These are phyloP conservation scores for Agaricales sp. DNA, from an alignment of 1,284 basidiomycete genomes.

Conservation along the genomic window DNA sequence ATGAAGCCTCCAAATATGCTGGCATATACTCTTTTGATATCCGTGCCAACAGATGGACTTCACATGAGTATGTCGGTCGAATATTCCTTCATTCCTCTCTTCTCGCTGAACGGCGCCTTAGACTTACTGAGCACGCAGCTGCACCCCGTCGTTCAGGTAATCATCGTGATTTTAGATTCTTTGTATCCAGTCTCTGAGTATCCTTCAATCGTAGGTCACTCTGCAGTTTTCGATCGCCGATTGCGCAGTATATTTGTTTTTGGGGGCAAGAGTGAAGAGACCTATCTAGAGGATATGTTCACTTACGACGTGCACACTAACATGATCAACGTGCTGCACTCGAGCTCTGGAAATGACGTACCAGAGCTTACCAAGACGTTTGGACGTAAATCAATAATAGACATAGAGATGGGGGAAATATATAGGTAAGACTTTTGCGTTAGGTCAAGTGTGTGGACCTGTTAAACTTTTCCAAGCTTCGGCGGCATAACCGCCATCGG, in stretches of 20 bases:
- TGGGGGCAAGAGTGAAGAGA: conserved; percentile 57
- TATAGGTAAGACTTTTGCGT: conserved; percentile 46
- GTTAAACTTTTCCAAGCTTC: conserved; percentile 28
- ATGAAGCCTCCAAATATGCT: conserved; percentile 47
- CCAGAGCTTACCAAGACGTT: conserved; percentile 53
- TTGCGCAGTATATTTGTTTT: conserved; percentile 56
- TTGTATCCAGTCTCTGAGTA: neutral
- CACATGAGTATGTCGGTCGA: conserved; percentile 41
- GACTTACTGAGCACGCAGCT: conserved; percentile 15
- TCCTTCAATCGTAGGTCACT: conserved; percentile 40
- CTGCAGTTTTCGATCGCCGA: conserved; percentile 61
- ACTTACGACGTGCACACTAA: conserved; percentile 52
- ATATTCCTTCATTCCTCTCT: conserved; percentile 4
- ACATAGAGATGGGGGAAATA: conserved; percentile 50
- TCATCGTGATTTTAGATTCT: conserved; percentile 12
- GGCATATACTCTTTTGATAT: conserved; percentile 65
- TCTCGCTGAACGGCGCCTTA: conserved; percentile 4
- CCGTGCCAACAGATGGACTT: conserved; percentile 49
- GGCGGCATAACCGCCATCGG: conserved; percentile 35
- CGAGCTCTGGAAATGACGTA: conserved; percentile 18
- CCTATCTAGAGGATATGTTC: conserved; percentile 65
- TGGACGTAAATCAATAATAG: conserved; percentile 61
- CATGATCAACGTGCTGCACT: conserved; percentile 48
- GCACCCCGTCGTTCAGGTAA: conserved; percentile 19
- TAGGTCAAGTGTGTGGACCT: conserved; percentile 1